Evolutionary conservation across 352 stramenopile species (phyloP).

Genomic region (Pythium brassicae): DNA sequence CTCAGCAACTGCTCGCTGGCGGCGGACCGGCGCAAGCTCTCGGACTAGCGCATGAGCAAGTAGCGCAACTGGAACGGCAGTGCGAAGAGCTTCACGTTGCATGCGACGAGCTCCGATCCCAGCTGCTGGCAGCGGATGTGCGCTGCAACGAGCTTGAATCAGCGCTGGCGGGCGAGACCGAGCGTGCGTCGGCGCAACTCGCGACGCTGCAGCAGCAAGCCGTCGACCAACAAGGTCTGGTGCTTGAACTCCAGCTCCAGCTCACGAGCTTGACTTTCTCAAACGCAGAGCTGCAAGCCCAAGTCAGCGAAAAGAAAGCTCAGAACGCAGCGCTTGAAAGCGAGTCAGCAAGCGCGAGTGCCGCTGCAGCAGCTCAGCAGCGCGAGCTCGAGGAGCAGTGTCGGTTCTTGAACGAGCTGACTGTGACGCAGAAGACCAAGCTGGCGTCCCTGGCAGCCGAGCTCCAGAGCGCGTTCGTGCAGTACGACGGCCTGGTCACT

Average conservation of each 20-base stretch:
- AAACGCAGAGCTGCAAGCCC: constrained; percentile 2
- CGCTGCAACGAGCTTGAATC: constrained; percentile 1
- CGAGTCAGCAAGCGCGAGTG: not conserved
- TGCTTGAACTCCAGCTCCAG: not conserved
- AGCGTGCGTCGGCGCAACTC: not conserved
- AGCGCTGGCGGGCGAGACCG: not conserved
- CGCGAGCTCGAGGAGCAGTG: constrained; percentile 2
- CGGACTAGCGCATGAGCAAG: not conserved
- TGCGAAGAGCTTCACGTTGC: not conserved
- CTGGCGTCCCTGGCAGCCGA: not conserved
- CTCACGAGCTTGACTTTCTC: not conserved
- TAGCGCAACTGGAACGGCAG: not conserved
- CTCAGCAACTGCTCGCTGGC: not conserved
- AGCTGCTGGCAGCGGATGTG: not conserved
- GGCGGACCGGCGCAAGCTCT: not conserved
- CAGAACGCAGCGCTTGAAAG: not conserved
- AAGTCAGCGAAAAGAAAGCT: not conserved
- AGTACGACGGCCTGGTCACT: constrained; percentile 1
- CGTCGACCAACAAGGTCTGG: not conserved
- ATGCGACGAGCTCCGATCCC: not conserved
- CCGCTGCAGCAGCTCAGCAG: not conserved
- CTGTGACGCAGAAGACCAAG: not conserved
- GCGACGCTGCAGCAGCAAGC: not conserved
- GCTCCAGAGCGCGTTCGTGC: constrained; percentile 1
- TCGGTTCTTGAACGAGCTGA: constrained; percentile 1